Evolutionary conservation across 2,329 filamentous ascomycete genomes (phyloP).

Genomic region (Trichoderma sp.): DNA sequence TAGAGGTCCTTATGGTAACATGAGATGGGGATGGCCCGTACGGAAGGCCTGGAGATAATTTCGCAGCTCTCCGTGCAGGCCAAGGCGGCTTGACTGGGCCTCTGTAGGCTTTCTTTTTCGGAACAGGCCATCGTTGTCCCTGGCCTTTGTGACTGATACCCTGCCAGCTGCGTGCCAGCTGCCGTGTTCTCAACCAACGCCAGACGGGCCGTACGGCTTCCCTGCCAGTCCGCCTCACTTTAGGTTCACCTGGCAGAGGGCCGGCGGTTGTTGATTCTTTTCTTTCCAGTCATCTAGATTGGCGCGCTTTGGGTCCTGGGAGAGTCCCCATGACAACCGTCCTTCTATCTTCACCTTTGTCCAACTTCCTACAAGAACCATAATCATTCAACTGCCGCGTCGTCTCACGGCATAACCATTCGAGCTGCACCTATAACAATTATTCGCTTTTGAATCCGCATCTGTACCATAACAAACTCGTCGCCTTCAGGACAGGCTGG

Average conservation of each 20-base stretch:
- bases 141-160: neutral
- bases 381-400: neutral
- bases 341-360: neutral
- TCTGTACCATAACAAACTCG: neutral
- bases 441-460: neutral
- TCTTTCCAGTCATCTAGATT: neutral
- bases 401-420: neutral
- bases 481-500: neutral
- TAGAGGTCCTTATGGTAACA: constrained; percentile 4
- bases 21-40: neutral
- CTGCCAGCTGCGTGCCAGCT: constrained; percentile 20
- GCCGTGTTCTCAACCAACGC: neutral
- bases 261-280: neutral
- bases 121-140: neutral
- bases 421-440: neutral
- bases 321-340: neutral
- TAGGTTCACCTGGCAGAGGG: neutral
- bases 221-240: neutral
- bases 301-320: neutral
- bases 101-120: neutral
- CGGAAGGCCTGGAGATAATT: neutral
- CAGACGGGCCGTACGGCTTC: constrained; percentile 7
- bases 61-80: neutral
- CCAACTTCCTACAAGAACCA: neutral
- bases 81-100: neutral